Percentiles rank a stretch among this genome's conserved stretches.
Evolutionary conservation across 1,284 basidiomycete genomes (phyloP).

Genomic region (Apiotrichum gracile): DNA sequence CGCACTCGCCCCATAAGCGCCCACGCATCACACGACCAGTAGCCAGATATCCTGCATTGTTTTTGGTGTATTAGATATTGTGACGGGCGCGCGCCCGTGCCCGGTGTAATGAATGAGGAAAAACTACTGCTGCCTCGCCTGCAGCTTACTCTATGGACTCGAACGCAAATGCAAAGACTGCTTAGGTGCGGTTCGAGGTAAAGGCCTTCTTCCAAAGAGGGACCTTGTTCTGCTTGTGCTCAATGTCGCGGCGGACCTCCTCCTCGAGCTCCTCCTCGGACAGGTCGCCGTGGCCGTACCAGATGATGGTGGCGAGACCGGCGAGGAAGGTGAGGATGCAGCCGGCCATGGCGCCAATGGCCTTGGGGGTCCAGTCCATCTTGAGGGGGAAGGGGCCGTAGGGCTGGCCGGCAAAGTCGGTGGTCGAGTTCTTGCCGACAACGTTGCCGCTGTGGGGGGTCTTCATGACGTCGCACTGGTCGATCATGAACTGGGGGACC

Average conservation of each 20-base stretch:
- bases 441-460: conserved; percentile 64
- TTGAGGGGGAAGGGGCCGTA: conserved; percentile 60
- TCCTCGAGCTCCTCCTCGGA: conserved; percentile 71
- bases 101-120: too few relatives aligned
- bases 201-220: conserved; percentile 18
- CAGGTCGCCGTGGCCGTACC: conserved; percentile 70
- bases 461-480: conserved; percentile 65
- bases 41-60: background rate
- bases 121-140: too few relatives aligned
- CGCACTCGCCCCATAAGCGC: background rate
- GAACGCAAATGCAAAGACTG: too few relatives aligned
- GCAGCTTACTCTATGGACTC: too few relatives aligned
- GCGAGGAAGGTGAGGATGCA: conserved; percentile 75
- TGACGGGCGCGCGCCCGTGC: too few relatives aligned
- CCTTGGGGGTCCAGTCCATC: conserved; percentile 67
- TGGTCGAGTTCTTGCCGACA: conserved; percentile 44
- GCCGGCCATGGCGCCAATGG: conserved; percentile 76
- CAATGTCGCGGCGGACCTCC: conserved; percentile 56
- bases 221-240: conserved; percentile 54
- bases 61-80: background rate
- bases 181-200: background rate
- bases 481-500: conserved; percentile 43
- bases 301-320: conserved; percentile 71
- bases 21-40: background rate
- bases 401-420: conserved; percentile 52